Conservation (phyloP, 306 rosid genomes). For the Pyrus betulifolia region DNA sequence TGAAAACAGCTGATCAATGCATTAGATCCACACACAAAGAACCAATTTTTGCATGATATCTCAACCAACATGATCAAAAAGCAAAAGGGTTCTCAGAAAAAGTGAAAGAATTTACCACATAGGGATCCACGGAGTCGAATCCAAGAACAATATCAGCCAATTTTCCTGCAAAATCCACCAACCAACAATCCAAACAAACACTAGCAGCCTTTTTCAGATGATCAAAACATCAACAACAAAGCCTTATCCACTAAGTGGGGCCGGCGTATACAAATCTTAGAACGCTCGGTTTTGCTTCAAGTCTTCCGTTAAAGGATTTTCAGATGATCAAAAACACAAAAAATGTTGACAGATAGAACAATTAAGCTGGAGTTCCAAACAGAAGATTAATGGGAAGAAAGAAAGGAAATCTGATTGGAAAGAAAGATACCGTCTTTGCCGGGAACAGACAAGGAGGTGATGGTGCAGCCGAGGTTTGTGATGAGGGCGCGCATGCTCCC, state of each 20-base stretch:
- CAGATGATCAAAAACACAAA: neutral
- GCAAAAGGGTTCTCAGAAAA: neutral
- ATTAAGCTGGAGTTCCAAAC: neutral
- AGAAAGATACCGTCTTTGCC: constrained; percentile 51
- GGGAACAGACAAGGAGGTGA: constrained; percentile 79
- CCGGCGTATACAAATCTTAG: no score
- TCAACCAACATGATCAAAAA: neutral
- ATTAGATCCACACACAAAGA: constrained; percentile 2
- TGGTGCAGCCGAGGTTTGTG: constrained; percentile 84
- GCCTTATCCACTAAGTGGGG: no score
- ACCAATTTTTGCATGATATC: neutral
- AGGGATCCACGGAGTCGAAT: constrained; percentile 75
- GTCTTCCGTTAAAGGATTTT: no score
- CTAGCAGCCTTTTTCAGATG: neutral
- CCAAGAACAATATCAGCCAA: constrained; percentile 92
- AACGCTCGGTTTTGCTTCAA: no score
- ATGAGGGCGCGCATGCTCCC: constrained; percentile 58
- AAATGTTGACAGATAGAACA: neutral
- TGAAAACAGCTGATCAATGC: constrained; percentile 2
- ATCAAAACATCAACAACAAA: no score
- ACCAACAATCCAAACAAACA: neutral
- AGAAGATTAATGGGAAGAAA: neutral
- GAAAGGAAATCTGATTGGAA: neutral
- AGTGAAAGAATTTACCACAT: constrained; percentile 35
- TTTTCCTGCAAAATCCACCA: constrained; percentile 39